Percentiles rank a stretch among this genome's conserved stretches.
Conservation (phyloP, 306 rosid genomes). For the Glycine soja region DNA sequence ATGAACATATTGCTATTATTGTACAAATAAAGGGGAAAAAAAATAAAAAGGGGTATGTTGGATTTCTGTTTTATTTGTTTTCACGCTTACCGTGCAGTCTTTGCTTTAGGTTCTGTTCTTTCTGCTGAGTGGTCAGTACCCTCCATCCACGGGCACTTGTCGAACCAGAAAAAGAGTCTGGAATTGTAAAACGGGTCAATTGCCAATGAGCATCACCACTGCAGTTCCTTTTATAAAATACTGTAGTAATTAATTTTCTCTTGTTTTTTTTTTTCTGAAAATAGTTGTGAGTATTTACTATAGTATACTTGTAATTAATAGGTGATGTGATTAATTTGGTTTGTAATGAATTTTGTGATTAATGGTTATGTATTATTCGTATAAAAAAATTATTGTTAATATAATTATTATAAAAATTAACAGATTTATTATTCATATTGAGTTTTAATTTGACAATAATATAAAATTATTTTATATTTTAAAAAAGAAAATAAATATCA, state of each 20-base stretch:
- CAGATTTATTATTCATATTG: too few relatives aligned
- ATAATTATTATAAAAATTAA: too few relatives aligned
- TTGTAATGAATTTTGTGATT: too few relatives aligned
- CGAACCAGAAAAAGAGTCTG: constrained; percentile 5
- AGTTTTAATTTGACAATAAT: too few relatives aligned
- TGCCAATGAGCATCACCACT: not conserved
- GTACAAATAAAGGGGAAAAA: not conserved
- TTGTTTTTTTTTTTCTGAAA: not conserved
- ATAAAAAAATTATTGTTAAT: too few relatives aligned
- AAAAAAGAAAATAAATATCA: too few relatives aligned
- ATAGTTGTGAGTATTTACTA: not conserved
- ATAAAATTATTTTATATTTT: too few relatives aligned
- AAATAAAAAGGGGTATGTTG: constrained; percentile 18
- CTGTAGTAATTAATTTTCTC: not conserved
- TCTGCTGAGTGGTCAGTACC: constrained; percentile 29
- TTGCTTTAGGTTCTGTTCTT: constrained; percentile 18
- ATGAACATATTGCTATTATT: constrained; percentile 10
- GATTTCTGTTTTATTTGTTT: constrained; percentile 30
- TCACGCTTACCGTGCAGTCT: constrained; percentile 24
- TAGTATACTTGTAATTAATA: not conserved
- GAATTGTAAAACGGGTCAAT: constrained; percentile 6
- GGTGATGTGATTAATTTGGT: not conserved
- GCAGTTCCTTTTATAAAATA: constrained; percentile 25
- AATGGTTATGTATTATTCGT: too few relatives aligned
- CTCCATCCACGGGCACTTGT: constrained; percentile 49